phyloP scores from a whole-genome alignment of 2,329 filamentous ascomycete genomes.

The Ascochyta rabiei region DNA sequence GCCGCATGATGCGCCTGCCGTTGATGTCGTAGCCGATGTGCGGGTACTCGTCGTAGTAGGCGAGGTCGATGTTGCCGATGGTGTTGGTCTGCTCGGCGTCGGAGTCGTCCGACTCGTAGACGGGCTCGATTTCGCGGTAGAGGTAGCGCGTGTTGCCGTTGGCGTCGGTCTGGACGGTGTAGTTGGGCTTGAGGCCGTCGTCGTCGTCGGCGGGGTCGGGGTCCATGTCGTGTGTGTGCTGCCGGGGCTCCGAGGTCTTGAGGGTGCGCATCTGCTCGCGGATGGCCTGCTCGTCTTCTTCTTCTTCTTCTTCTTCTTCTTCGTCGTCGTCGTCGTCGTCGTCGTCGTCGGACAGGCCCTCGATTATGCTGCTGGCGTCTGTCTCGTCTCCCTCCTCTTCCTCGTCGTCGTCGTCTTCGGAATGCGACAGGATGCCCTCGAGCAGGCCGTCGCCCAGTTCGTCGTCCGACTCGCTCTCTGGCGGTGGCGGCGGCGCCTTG shows the following conservation, averaged over 20 bases:
- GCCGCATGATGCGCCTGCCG: conserved; percentile 96
- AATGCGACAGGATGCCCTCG: conserved; percentile 51
- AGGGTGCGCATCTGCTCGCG: conserved; percentile 53
- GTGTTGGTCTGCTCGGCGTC: conserved; percentile 85
- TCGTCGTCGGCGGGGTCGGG: conserved; percentile 34
- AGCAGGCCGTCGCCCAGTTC: conserved; percentile 49
- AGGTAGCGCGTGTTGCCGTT: conserved; percentile 90
- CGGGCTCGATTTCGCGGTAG: conserved; percentile 90
- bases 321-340: conserved; percentile 41
- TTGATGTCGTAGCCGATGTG: conserved; percentile 99
- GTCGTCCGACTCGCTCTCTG: conserved; percentile 39
- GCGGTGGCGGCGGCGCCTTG: conserved; percentile 39
- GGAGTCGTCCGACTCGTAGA: conserved; percentile 95
- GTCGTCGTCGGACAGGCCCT: conserved; percentile 41
- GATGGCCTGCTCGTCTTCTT: conserved; percentile 49
- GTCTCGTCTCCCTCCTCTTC: conserved; percentile 34
- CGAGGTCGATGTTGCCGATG: conserved; percentile 90
- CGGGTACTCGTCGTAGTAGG: conserved; percentile 96
- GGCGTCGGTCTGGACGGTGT: conserved; percentile 74
- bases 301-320: conserved; percentile 47
- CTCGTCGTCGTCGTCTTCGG: conserved; percentile 45
- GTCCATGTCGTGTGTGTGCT: conserved; percentile 25
- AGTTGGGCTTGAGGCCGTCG: conserved; percentile 55
- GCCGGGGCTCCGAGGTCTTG: conserved; percentile 43
- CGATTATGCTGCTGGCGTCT: conserved; percentile 42